phyloP scores from a whole-genome alignment of 495 filamentous ascomycete genomes.

The Penicillium robsamsonii region DNA sequence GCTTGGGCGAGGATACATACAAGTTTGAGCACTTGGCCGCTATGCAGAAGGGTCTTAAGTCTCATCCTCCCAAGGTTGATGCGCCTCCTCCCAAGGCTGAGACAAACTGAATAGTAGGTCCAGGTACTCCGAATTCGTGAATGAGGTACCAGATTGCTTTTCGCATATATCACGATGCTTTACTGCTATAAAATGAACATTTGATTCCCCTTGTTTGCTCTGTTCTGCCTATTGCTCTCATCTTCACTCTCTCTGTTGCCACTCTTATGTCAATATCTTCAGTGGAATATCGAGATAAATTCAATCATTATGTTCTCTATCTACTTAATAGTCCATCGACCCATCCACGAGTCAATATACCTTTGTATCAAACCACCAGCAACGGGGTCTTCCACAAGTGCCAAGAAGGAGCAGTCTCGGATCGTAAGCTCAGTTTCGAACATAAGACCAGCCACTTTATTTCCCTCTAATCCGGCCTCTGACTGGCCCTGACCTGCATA shows the following conservation, averaged over 20 bases:
- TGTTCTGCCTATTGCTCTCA: background rate
- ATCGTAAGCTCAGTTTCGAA: constrained; percentile 24
- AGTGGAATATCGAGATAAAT: background rate
- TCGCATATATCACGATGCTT: background rate
- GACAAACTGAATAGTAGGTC: background rate
- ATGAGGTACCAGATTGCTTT: background rate
- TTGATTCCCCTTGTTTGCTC: background rate
- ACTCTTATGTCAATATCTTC: background rate
- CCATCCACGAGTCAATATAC: constrained; percentile 28
- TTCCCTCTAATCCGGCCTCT: background rate
- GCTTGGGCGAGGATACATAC: constrained; percentile 66
- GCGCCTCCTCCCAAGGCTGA: background rate
- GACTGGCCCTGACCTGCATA: constrained; percentile 13
- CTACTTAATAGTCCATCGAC: constrained; percentile 13
- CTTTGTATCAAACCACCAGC: constrained; percentile 21
- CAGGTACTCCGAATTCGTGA: background rate
- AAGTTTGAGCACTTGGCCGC: constrained; percentile 57
- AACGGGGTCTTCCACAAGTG: constrained; percentile 20
- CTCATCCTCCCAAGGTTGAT: constrained; percentile 9
- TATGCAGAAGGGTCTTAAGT: constrained; percentile 48
- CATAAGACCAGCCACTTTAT: constrained; percentile 7
- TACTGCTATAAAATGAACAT: background rate
- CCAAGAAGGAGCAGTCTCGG: constrained; percentile 22
- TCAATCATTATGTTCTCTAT: background rate
- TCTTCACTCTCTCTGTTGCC: background rate